Percentiles rank a stretch among this genome's conserved stretches.
phyloP scores from a whole-genome alignment of 1,284 basidiomycete genomes.

The Xerocomus cyaneibrunnescens region DNA sequence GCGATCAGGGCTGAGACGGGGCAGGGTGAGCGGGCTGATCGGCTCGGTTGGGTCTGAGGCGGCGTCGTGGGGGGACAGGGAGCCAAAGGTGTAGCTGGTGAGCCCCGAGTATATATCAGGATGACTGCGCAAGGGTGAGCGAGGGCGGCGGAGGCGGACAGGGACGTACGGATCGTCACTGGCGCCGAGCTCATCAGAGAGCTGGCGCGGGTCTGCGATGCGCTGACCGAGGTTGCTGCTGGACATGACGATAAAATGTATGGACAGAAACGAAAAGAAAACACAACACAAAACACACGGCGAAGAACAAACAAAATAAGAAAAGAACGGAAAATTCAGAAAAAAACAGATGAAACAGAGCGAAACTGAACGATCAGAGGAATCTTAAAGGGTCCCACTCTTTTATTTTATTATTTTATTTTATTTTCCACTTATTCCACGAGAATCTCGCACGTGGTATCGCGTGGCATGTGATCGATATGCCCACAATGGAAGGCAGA shows the following conservation, averaged over 20 bases:
- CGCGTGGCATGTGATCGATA: constrained; percentile 23
- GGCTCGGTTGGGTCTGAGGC: constrained; percentile 13
- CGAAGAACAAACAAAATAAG: neutral
- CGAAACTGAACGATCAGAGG: neutral
- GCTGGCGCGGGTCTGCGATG: constrained; percentile 32
- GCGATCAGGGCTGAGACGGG: constrained; percentile 40
- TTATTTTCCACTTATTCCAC: constrained; percentile 3
- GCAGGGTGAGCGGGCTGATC: constrained; percentile 33
- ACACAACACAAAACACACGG: neutral
- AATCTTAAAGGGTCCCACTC: constrained; percentile 1
- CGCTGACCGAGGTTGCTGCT: constrained; percentile 24
- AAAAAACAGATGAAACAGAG: neutral
- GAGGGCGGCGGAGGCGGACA: neutral
- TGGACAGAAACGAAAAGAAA: constrained; percentile 2
- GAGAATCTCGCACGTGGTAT: constrained; percentile 27
- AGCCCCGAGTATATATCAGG: constrained; percentile 29
- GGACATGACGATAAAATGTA: constrained; percentile 20
- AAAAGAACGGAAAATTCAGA: neutral
- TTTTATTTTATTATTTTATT: constrained; percentile 2
- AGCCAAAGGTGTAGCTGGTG: constrained; percentile 31
- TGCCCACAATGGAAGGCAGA: neutral
- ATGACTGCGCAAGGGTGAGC: constrained; percentile 1
- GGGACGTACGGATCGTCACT: constrained; percentile 10
- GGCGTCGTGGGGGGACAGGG: constrained; percentile 15
- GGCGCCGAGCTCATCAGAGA: constrained; percentile 31